Evolutionary conservation across 2,329 filamentous ascomycete genomes (phyloP).

Genomic region (Grosmannia penicillata): DNA sequence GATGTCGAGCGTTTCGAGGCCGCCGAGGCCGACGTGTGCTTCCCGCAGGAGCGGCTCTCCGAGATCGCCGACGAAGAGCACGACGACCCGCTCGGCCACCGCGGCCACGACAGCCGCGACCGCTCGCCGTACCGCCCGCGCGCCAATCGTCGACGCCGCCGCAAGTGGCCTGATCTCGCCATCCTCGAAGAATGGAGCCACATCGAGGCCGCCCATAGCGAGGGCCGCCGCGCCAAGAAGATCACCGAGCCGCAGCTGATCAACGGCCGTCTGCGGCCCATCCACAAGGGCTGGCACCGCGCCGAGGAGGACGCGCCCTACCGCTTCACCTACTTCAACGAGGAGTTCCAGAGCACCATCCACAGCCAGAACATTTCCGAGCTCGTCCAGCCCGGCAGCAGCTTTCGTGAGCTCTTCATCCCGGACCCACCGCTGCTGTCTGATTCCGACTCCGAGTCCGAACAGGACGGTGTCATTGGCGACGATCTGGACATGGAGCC

Average conservation of each 20-base stretch:
- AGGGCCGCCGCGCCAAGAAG: constrained; percentile 73
- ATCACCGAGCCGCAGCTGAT: constrained; percentile 90
- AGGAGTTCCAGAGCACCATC: constrained; percentile 89
- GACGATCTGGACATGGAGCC: too few relatives aligned
- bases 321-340: constrained; percentile 97
- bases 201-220: constrained; percentile 79
- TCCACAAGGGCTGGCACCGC: constrained; percentile 68
- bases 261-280: constrained; percentile 72
- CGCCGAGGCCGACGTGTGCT: constrained; percentile 78
- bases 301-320: constrained; percentile 84
- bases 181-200: constrained; percentile 80
- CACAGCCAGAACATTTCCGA: constrained; percentile 94
- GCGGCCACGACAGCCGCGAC: constrained; percentile 3
- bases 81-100: constrained; percentile 22
- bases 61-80: constrained; percentile 69
- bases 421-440: constrained; percentile 67
- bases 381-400: constrained; percentile 69
- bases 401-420: constrained; percentile 78
- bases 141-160: constrained; percentile 37
- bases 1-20: too few relatives aligned
- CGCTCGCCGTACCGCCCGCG: constrained; percentile 12
- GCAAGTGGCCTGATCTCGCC: constrained; percentile 74
- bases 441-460: constrained; percentile 54
- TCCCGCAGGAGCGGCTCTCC: constrained; percentile 64
- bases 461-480: constrained; percentile 12